Conservation (phyloP, 176 grass and related monocot genomes). For the Cocos nucifera region DNA sequence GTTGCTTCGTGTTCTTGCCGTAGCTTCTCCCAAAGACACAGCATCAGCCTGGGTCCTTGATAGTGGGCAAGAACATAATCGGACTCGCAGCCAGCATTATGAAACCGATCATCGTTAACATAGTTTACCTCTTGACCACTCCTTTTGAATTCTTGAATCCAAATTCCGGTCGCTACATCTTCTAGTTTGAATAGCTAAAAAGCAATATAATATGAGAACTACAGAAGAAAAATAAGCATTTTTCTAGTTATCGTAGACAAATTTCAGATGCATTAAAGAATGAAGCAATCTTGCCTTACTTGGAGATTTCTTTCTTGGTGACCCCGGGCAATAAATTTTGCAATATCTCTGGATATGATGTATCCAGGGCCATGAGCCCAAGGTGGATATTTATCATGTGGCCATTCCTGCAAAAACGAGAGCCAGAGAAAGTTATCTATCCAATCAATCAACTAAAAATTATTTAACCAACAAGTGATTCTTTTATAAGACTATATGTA, state of each 20-base stretch:
- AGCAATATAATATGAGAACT: background rate
- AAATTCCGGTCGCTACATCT: conserved; percentile 94
- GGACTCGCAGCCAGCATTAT: conserved; percentile 69
- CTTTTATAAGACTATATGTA: conserved; percentile 21
- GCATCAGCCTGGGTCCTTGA: conserved; percentile 69
- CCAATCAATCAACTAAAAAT: background rate
- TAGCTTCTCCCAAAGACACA: conserved; percentile 83
- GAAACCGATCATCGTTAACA: conserved; percentile 59
- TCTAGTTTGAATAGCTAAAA: conserved; percentile 90
- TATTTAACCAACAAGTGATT: too few species aligned
- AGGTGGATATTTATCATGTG: conserved; percentile 51
- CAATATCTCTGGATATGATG: conserved; percentile 70
- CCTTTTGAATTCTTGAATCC: conserved; percentile 68
- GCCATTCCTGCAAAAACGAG: conserved; percentile 54
- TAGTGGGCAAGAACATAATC: conserved; percentile 86
- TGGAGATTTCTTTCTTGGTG: conserved; percentile 64
- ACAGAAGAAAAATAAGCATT: too few species aligned
- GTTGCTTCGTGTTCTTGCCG: conserved; percentile 49
- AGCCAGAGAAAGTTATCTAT: too few species aligned
- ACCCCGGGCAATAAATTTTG: conserved; percentile 63
- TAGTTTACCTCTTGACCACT: conserved; percentile 59
- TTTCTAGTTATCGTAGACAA: too few species aligned
- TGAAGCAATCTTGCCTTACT: conserved; percentile 23
- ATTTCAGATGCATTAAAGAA: too few species aligned
- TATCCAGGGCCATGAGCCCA: conserved; percentile 97